Percentiles rank a stretch among this genome's conserved stretches.
Evolutionary conservation across 352 stramenopile genomes (phyloP).

Genomic region (Pythium rhizo-oryzae): DNA sequence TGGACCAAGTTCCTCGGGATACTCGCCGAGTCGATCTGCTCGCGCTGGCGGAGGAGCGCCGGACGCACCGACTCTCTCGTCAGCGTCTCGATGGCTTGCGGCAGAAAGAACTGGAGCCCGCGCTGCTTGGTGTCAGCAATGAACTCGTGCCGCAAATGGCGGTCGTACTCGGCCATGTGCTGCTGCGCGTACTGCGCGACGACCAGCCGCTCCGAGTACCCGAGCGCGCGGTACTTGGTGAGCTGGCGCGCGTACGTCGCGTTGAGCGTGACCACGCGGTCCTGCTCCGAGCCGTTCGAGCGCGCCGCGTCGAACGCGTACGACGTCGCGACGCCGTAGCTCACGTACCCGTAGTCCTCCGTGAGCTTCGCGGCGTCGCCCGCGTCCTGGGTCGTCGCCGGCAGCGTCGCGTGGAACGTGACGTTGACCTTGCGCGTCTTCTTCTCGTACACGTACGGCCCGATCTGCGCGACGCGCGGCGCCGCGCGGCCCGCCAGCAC

Average conservation of each 20-base stretch:
- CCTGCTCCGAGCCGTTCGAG: constrained; percentile 66
- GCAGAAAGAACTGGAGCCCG: constrained; percentile 48
- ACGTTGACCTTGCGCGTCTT: constrained; percentile 60
- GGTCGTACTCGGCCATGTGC: constrained; percentile 44
- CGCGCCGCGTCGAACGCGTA: constrained; percentile 51
- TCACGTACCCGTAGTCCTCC: constrained; percentile 41
- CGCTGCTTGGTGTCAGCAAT: constrained; percentile 65
- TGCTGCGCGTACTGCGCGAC: constrained; percentile 62
- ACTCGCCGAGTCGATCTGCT: constrained; percentile 46
- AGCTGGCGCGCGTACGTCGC: constrained; percentile 59
- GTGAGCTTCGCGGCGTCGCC: background rate
- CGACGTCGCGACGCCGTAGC: constrained; percentile 48
- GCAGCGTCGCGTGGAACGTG: constrained; percentile 28
- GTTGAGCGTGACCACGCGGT: constrained; percentile 61
- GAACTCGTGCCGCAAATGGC: constrained; percentile 48
- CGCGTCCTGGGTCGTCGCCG: background rate
- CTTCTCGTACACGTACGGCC: constrained; percentile 75
- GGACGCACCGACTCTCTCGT: constrained; percentile 39
- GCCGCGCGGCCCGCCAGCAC: constrained; percentile 36
- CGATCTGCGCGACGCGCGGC: constrained; percentile 51
- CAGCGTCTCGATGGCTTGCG: constrained; percentile 35
- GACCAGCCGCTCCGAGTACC: constrained; percentile 61
- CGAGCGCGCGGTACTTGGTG: constrained; percentile 42
- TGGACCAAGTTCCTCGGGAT: constrained; percentile 50
- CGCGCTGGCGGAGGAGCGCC: constrained; percentile 45